Percentiles rank a stretch among this genome's conserved stretches.
Evolutionary conservation across 1,284 basidiomycete genomes (phyloP).

Genomic region (Laetiporus sulphureus): DNA sequence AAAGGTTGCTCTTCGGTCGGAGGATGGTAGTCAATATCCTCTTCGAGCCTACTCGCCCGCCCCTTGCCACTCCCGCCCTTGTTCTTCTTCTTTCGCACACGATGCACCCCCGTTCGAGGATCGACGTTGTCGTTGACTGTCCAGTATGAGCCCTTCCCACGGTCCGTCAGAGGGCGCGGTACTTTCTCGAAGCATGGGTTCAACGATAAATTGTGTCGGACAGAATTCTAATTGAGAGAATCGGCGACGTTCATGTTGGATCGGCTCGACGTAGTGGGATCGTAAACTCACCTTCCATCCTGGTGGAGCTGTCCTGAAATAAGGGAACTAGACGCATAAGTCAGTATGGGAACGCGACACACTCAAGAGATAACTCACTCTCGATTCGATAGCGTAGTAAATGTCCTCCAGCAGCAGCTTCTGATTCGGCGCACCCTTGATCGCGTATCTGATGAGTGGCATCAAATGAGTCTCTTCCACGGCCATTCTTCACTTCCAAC

Average conservation of each 20-base stretch:
- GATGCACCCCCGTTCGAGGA: constrained; percentile 78
- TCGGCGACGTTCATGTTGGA: too few species aligned
- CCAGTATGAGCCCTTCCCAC: constrained; percentile 84
- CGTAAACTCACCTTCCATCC: constrained; percentile 81
- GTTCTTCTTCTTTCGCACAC: constrained; percentile 75
- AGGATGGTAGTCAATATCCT: constrained; percentile 54
- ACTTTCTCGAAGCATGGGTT: constrained; percentile 94
- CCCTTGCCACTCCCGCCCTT: constrained; percentile 41
- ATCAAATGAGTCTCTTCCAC: constrained; percentile 1
- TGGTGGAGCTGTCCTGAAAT: constrained; percentile 73
- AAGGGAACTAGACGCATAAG: constrained; percentile 58
- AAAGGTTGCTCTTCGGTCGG: constrained; percentile 33
- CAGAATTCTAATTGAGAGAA: constrained; percentile 91
- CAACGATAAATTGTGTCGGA: constrained; percentile 88
- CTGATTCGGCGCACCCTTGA: constrained; percentile 80
- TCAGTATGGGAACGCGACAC: background rate
- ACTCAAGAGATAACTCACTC: constrained; percentile 40
- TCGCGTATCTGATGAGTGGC: constrained; percentile 56
- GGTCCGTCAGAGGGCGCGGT: constrained; percentile 80
- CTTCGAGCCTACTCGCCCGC: constrained; percentile 27
- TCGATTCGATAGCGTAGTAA: constrained; percentile 81
- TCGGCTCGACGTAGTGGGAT: too few species aligned
- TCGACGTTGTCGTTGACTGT: constrained; percentile 83
- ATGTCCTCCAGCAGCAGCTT: constrained; percentile 79
- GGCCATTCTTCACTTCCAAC: constrained; percentile 3